phyloP scores from a whole-genome alignment of 441 rosid species.

The Adansonia rubrostipa region DNA sequence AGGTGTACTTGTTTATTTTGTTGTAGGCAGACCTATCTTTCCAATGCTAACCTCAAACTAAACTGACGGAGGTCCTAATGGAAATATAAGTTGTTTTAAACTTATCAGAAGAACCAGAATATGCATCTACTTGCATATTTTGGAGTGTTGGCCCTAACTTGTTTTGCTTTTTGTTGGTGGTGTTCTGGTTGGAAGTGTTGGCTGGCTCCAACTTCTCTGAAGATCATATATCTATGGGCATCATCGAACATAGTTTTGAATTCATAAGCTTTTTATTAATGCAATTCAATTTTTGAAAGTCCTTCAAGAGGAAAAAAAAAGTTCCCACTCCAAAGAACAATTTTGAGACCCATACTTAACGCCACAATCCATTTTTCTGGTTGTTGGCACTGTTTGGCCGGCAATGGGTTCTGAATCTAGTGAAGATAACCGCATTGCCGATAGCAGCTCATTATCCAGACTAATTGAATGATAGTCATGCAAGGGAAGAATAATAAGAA shows the following conservation, averaged over 20 bases:
- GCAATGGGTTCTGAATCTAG: not conserved
- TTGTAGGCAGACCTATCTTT: constrained; percentile 25
- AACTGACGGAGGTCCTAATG: constrained; percentile 37
- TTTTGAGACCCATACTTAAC: not conserved
- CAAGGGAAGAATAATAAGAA: not conserved
- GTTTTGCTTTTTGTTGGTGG: not conserved
- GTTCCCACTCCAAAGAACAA: not conserved
- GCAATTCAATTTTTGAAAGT: not conserved
- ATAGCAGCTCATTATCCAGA: not conserved
- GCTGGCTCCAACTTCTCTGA: too few relatives aligned
- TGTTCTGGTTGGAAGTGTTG: too few relatives aligned
- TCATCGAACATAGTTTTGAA: not conserved
- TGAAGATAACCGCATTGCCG: not conserved
- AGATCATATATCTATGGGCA: not conserved
- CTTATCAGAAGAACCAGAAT: constrained; percentile 22
- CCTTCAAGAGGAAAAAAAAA: too few relatives aligned
- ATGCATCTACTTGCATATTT: not conserved
- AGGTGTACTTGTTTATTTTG: constrained; percentile 38
- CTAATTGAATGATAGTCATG: not conserved
- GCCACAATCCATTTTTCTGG: not conserved
- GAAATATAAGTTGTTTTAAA: constrained; percentile 35
- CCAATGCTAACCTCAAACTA: constrained; percentile 44
- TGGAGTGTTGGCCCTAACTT: not conserved
- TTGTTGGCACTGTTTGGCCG: not conserved
- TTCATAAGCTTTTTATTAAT: not conserved